Percentiles rank a stretch among this genome's conserved stretches.
Conservation (phyloP, 371 early-diverging fungal genomes). For the Mucor piriformis region DNA sequence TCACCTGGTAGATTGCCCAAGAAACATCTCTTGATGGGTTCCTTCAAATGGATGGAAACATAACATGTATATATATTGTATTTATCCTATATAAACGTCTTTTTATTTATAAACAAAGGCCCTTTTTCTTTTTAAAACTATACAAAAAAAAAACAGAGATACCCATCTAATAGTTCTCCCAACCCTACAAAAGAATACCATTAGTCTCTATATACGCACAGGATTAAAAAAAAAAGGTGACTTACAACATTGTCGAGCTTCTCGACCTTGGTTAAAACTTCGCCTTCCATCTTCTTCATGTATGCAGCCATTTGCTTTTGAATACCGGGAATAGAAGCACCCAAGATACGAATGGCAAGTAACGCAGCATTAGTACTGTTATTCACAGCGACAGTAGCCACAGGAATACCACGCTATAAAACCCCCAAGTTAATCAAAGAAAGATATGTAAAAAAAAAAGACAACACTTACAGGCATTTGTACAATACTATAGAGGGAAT, state of each 20-base stretch:
- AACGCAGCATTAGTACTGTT: conserved; percentile 95
- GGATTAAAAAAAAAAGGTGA: neutral
- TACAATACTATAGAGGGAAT: conserved; percentile 94
- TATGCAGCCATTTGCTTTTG: conserved; percentile 78
- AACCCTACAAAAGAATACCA: neutral
- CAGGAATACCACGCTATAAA: conserved; percentile 90
- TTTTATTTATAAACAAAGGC: too few species aligned
- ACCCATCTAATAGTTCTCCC: neutral
- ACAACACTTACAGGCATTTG: conserved; percentile 91
- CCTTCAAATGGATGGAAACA: conserved; percentile 83
- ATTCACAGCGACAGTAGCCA: conserved; percentile 96
- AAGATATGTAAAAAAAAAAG: neutral
- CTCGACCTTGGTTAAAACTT: conserved; percentile 86
- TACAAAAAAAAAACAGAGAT: too few species aligned
- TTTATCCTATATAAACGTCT: too few species aligned
- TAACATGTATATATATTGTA: conserved; percentile 17
- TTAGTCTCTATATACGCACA: neutral
- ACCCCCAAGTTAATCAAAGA: neutral
- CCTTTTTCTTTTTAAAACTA: neutral
- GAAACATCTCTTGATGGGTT: conserved; percentile 79
- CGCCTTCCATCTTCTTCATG: conserved; percentile 76
- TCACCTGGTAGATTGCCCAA: conserved; percentile 88
- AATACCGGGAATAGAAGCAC: conserved; percentile 74
- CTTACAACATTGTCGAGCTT: conserved; percentile 67
- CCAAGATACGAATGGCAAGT: conserved; percentile 92